Conservation (phyloP, 2,329 filamentous ascomycete species). For the Karstenula rhodostoma region DNA sequence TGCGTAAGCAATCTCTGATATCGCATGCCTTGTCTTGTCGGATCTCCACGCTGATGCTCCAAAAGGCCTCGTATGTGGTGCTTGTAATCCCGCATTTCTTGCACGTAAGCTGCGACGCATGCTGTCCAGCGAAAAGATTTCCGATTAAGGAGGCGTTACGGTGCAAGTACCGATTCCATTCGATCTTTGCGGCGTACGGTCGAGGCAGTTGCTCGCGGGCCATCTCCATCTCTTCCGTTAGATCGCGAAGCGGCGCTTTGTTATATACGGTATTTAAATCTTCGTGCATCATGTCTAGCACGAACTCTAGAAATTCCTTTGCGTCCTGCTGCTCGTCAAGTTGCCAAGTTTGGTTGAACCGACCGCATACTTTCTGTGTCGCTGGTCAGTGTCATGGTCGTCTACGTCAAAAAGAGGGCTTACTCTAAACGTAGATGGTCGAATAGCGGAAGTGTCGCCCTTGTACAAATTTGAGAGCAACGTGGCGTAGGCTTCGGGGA, state of each 20-base stretch:
- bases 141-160: constrained; percentile 79
- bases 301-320: constrained; percentile 85
- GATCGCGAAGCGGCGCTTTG: constrained; percentile 63
- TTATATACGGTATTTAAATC: constrained; percentile 80
- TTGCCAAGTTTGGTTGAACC: constrained; percentile 72
- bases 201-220: constrained; percentile 67
- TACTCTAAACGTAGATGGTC: constrained; percentile 57
- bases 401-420: constrained; percentile 13
- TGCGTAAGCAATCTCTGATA: constrained; percentile 73
- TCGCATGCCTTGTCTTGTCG: constrained; percentile 67
- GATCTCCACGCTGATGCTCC: constrained; percentile 75
- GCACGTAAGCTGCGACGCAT: constrained; percentile 68
- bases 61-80: constrained; percentile 75
- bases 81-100: constrained; percentile 68
- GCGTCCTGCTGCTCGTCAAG: constrained; percentile 86
- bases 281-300: constrained; percentile 82
- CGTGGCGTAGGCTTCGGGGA: constrained; percentile 69
- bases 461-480: constrained; percentile 70
- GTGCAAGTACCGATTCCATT: constrained; percentile 76
- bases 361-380: constrained; percentile 67
- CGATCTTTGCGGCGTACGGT: constrained; percentile 72
- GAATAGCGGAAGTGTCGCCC: constrained; percentile 58
- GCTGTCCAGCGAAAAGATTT: constrained; percentile 78
- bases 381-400: constrained; percentile 26
- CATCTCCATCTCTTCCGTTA: constrained; percentile 68